phyloP scores from a whole-genome alignment of 2,329 filamentous ascomycete genomes.

The Neospermospora avenae region DNA sequence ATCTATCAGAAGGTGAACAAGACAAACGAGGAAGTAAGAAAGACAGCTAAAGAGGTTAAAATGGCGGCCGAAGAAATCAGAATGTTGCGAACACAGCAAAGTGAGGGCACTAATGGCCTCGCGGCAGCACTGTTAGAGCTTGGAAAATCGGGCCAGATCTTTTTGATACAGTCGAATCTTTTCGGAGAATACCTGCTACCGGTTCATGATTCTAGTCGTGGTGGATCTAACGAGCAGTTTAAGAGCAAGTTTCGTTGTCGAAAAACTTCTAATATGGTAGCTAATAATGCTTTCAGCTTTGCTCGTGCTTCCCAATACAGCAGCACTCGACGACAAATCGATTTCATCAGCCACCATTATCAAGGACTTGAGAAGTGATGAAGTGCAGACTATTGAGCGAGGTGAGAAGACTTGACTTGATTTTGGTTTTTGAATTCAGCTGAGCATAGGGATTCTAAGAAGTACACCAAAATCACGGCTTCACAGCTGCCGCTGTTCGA shows the following conservation, averaged over 20 bases:
- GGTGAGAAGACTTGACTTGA: background rate
- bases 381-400: background rate
- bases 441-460: background rate
- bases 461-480: background rate
- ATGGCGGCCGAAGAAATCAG: background rate
- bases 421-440: background rate
- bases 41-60: background rate
- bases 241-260: too few species aligned
- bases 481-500: background rate
- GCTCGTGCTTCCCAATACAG: background rate
- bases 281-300: background rate
- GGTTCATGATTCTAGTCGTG: too few species aligned
- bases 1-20: background rate
- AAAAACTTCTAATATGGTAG: too few species aligned
- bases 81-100: background rate
- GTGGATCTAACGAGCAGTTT: background rate
- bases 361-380: too few species aligned
- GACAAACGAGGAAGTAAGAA: background rate
- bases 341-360: too few species aligned
- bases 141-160: background rate
- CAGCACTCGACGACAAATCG: background rate
- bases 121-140: background rate
- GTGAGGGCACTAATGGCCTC: background rate
- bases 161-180: background rate
- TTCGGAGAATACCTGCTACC: background rate